Evolutionary conservation across 106 monocot species (phyloP).

Genomic region (Allium fistulosum): DNA sequence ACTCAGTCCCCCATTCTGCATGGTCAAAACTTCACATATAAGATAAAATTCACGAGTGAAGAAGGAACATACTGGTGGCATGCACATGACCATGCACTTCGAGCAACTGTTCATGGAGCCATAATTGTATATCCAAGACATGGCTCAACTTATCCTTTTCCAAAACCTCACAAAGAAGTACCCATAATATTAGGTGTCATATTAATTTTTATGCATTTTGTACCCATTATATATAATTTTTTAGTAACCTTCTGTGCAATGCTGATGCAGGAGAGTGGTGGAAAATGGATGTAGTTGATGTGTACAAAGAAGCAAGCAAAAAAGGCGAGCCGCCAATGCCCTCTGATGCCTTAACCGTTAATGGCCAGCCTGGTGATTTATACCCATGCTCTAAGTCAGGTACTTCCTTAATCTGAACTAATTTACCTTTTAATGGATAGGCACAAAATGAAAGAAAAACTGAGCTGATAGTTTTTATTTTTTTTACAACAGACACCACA

Average conservation of each 20-base stretch:
- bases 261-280: constrained; percentile 35
- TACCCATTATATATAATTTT: too few relatives aligned
- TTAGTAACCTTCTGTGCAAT: too few relatives aligned
- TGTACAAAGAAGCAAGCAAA: constrained; percentile 1
- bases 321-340: constrained; percentile 8
- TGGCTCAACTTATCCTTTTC: not conserved
- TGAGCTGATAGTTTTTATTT: not conserved
- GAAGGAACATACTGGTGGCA: not conserved
- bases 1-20: not conserved
- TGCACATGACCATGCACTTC: too few relatives aligned
- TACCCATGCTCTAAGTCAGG: constrained; percentile 25
- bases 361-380: constrained; percentile 36
- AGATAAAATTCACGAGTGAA: not conserved
- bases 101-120: constrained; percentile 4
- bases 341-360: constrained; percentile 44
- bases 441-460: too few relatives aligned
- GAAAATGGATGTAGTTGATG: constrained; percentile 11
- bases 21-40: not conserved
- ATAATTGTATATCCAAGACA: not conserved
- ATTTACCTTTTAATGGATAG: too few relatives aligned
- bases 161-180: not conserved
- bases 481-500: not conserved
- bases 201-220: not conserved
- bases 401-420: not conserved
- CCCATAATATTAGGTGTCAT: not conserved